phyloP scores from a whole-genome alignment of 2,329 filamentous ascomycete species.

The Sporothrix sp. region DNA sequence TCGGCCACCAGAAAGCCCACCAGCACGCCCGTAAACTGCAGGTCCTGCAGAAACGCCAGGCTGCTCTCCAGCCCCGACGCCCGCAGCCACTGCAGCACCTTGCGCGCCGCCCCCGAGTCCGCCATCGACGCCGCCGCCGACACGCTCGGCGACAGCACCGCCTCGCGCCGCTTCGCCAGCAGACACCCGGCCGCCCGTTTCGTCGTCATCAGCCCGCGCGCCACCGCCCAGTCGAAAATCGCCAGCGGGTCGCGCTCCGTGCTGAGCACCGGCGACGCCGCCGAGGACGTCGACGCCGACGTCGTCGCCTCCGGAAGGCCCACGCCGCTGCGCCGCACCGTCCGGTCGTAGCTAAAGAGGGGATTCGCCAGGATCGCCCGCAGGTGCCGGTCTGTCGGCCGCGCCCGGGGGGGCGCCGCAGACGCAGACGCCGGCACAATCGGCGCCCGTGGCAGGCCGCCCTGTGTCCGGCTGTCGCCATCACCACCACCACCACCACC shows the following conservation, averaged over 20 bases:
- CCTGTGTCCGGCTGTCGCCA: too few species aligned
- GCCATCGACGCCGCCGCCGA: slow-evolving; percentile 28
- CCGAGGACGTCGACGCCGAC: too few species aligned
- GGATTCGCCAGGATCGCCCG: slow-evolving; percentile 48
- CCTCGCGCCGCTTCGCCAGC: slow-evolving; percentile 35
- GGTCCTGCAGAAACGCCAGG: slow-evolving; percentile 36
- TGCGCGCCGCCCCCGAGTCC: slow-evolving; percentile 35
- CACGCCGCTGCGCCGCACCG: too few species aligned
- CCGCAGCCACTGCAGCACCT: slow-evolving; percentile 45
- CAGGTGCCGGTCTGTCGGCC: slow-evolving; percentile 43
- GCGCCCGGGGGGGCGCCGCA: too few species aligned
- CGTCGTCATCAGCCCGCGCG: slow-evolving; percentile 46
- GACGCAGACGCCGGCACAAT: too few species aligned
- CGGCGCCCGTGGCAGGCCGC: too few species aligned
- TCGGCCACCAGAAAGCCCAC: slow-evolving; percentile 44
- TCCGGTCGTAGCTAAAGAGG: slow-evolving; percentile 36
- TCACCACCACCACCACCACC: too few species aligned
- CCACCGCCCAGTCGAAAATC: slow-evolving; percentile 47
- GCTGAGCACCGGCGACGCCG: slow-evolving; percentile 14
- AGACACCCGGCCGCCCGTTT: slow-evolving; percentile 45
- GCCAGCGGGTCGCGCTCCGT: slow-evolving; percentile 40
- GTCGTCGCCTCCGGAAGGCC: too few species aligned
- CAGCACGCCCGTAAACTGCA: slow-evolving; percentile 29
- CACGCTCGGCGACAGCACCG: slow-evolving; percentile 26
- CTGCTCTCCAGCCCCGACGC: slow-evolving; percentile 38